Percentiles rank a stretch among this genome's conserved stretches.
Conservation (phyloP, 257 asterid genomes). For the Ajuga chamaepitys region DNA sequence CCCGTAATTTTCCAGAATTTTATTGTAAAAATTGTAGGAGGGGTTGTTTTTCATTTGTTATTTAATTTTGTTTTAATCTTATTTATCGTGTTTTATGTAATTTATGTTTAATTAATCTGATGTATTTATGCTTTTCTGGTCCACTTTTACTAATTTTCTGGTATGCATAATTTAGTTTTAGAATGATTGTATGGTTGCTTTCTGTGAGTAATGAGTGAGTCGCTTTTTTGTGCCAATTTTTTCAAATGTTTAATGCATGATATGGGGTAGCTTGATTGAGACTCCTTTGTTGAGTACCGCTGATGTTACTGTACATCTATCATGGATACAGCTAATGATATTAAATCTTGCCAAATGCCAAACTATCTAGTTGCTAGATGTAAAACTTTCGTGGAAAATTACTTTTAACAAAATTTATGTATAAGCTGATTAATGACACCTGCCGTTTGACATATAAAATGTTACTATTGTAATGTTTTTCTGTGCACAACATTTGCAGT, state of each 20-base stretch:
- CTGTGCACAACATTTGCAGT: slow-evolving; percentile 40
- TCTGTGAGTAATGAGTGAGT: slow-evolving; percentile 3
- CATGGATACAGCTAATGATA: slow-evolving; percentile 1
- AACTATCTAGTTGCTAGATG: slow-evolving; percentile 7
- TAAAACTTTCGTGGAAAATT: neutral
- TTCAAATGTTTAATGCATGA: slow-evolving; percentile 19
- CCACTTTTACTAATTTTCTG: neutral
- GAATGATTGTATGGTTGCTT: slow-evolving; percentile 10
- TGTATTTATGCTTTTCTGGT: neutral
- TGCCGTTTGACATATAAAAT: neutral
- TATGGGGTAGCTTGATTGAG: slow-evolving; percentile 13
- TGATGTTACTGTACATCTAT: slow-evolving; percentile 22
- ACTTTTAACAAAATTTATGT: neutral
- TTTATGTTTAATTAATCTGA: neutral
- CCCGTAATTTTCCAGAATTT: neutral
- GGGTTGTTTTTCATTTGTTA: neutral
- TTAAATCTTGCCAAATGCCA: slow-evolving; percentile 15
- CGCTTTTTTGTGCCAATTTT: neutral
- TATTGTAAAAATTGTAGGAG: neutral
- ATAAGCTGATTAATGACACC: neutral
- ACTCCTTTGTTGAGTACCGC: slow-evolving; percentile 14
- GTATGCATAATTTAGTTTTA: neutral
- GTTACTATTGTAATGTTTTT: neutral
- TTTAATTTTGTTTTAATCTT: neutral
- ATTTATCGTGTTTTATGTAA: neutral